Evolutionary conservation across 2,329 filamentous ascomycete species (phyloP).

Genomic region (Leptodontidium sp.): DNA sequence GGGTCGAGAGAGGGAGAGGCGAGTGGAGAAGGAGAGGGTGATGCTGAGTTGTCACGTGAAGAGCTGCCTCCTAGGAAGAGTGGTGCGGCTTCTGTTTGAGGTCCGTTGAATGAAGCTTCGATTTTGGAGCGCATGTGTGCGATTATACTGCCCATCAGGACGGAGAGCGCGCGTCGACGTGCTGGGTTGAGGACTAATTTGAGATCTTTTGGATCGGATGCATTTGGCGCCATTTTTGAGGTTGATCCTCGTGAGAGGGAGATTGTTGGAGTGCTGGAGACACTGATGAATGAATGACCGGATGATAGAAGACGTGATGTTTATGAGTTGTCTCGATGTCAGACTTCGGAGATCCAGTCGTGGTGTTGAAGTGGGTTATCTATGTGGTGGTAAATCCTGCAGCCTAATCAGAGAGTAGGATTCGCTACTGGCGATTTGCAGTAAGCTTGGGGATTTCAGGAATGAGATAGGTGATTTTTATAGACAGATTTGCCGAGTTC

Average conservation of each 20-base stretch:
- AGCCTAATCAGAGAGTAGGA: conserved; percentile 2
- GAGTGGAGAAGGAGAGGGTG: conserved; percentile 14
- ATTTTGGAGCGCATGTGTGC: conserved; percentile 62
- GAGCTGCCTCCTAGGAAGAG: conserved; percentile 31
- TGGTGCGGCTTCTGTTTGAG: conserved; percentile 31
- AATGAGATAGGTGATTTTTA: background rate
- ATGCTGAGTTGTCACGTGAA: conserved; percentile 17
- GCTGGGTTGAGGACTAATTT: conserved; percentile 60
- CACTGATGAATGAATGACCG: background rate
- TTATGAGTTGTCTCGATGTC: background rate
- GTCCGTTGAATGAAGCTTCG: conserved; percentile 48
- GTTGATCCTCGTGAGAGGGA: background rate
- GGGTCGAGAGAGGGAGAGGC: conserved; percentile 20
- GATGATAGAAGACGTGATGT: background rate
- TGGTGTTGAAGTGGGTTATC: background rate
- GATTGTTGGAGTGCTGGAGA: background rate
- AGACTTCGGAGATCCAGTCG: background rate
- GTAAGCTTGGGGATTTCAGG: background rate
- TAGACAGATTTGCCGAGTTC: background rate
- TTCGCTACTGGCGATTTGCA: background rate
- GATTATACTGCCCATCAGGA: conserved; percentile 60
- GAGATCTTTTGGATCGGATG: conserved; percentile 40
- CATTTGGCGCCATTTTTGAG: conserved; percentile 37
- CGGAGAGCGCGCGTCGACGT: conserved; percentile 59
- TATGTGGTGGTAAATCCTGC: background rate